Evolutionary conservation across 2,329 filamentous ascomycete genomes (phyloP).

Genomic region (Hypoxylon sp.): DNA sequence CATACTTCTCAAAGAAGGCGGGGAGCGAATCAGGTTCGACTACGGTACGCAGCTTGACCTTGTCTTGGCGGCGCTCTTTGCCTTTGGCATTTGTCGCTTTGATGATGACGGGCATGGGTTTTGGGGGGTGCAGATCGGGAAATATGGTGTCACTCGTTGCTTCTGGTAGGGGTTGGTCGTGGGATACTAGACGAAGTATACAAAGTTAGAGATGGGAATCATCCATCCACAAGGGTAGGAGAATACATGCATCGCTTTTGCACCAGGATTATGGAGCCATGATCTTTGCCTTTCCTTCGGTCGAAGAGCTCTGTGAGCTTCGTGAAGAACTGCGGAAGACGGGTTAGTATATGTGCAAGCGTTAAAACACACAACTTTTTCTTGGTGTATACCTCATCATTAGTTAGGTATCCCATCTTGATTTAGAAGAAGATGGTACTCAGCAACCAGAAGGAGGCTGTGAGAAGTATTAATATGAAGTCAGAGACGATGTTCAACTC

Average conservation of each 20-base stretch:
- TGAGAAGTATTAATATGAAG: background rate
- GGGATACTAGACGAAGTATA: constrained; percentile 57
- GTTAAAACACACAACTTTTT: background rate
- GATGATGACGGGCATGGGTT: constrained; percentile 80
- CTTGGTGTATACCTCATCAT: constrained; percentile 68
- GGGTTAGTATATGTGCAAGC: constrained; percentile 13
- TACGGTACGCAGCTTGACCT: constrained; percentile 85
- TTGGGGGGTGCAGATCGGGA: constrained; percentile 71
- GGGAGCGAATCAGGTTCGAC: constrained; percentile 84
- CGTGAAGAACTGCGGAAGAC: constrained; percentile 77
- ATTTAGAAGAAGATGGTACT: background rate
- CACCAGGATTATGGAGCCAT: constrained; percentile 80
- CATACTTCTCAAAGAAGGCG: constrained; percentile 85
- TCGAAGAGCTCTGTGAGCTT: constrained; percentile 78
- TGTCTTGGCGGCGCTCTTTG: constrained; percentile 68
- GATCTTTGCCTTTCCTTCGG: constrained; percentile 75
- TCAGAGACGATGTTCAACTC: background rate
- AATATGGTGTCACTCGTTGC: constrained; percentile 66
- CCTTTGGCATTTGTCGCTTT: constrained; percentile 86
- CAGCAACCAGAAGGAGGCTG: background rate
- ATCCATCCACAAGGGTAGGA: too few species aligned
- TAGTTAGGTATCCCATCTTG: constrained; percentile 67
- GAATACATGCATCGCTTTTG: constrained; percentile 78
- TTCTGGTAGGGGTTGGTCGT: constrained; percentile 60
- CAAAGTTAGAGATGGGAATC: constrained; percentile 7